These are phyloP conservation scores for Endocalyx cinctus DNA, from an alignment of 2,329 filamentous ascomycete species.

Conservation along the genomic window DNA sequence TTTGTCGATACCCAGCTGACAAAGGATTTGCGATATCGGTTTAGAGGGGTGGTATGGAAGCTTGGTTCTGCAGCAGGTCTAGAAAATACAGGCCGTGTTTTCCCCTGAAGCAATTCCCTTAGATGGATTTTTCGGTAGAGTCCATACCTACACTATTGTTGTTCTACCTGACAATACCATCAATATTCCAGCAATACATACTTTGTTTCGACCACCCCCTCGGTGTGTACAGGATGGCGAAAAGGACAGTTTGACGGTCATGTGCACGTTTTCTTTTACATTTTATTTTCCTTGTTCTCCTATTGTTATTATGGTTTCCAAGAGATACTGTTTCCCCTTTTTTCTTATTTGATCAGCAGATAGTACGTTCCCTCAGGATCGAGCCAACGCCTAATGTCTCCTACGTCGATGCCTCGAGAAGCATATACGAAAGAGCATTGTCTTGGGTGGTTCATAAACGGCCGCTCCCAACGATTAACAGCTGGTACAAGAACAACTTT, in stretches of 20 bases:
- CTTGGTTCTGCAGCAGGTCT: conserved; percentile 26
- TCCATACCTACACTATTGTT: conserved; percentile 19
- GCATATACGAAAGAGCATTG: too few species aligned
- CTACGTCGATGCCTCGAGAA: too few species aligned
- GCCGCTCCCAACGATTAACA: too few species aligned
- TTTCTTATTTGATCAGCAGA: conserved; percentile 24
- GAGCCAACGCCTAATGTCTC: too few species aligned
- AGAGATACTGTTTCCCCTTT: conserved; percentile 23
- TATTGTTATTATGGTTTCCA: conserved; percentile 23
- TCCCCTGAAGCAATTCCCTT: conserved; percentile 22
- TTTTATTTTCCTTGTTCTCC: conserved; percentile 23
- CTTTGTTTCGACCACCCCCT: conserved; percentile 17
- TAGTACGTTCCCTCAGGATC: conserved; percentile 14
- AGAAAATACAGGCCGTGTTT: conserved; percentile 26
- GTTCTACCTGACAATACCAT: conserved; percentile 22
- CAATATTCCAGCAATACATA: conserved; percentile 18
- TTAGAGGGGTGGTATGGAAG: conserved; percentile 24
- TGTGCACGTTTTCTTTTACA: conserved; percentile 22
- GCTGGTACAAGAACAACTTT: too few species aligned
- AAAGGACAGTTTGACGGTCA: conserved; percentile 20
- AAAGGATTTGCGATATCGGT: conserved; percentile 27
- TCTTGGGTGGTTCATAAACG: too few species aligned
- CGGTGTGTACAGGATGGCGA: conserved; percentile 20
- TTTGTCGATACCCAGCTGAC: conserved; percentile 26
- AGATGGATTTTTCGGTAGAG: conserved; percentile 19